Evolutionary conservation across 1,139 yeast species (phyloP), one percentile per base, ranked within the genome.

Genomic region (Taphrina deformans): DNA sequence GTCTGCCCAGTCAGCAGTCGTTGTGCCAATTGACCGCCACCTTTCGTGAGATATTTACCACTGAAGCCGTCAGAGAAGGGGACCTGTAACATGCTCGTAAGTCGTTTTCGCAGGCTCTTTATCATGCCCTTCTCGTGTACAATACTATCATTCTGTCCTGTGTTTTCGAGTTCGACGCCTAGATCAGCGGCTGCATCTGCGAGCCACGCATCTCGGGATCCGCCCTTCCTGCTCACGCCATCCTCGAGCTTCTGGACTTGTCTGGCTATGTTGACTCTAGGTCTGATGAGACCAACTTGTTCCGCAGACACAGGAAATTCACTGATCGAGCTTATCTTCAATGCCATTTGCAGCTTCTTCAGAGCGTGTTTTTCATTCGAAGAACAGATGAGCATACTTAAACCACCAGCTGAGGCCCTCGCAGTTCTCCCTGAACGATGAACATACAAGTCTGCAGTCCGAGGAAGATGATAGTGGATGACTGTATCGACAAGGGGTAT

Each of bases 371-470:
- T 74, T 74, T 93, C 99, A 69, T 88, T 92, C 14, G 98, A 97
- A 1, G 97, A 88, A 72, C 97, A 91, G 66, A 93, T 80, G 82
- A 91, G 85, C 45, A 95, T 87, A 1, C 97, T 87, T 21, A 93
- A 96, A 79, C 99, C 99, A 74, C 89, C 95, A 64, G 83, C 83
- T 0, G 95, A 93, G 1, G 96, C 97, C 80, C 99, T 88, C 0
- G 96, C 99, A 23, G 99, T 95, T 82, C 99, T 86, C 69, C 99
- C 99, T 1, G 97, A 89, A 75, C 99, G 83, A 77, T 93, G 99
- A 69, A 93, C 87, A 74, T 93, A 93, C 65, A 91, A 85, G 74
- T 95, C 99, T 0, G 98, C 98, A 9, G 96, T 83, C 69, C 98
- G 82, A 10, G 99, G 99, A 69, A 95, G 80, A 76, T 93, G 98